Percentiles rank a stretch among this genome's conserved stretches.
phyloP scores from a whole-genome alignment of 768 basidiomycete species.

The Kwoniella newhampshirensis region DNA sequence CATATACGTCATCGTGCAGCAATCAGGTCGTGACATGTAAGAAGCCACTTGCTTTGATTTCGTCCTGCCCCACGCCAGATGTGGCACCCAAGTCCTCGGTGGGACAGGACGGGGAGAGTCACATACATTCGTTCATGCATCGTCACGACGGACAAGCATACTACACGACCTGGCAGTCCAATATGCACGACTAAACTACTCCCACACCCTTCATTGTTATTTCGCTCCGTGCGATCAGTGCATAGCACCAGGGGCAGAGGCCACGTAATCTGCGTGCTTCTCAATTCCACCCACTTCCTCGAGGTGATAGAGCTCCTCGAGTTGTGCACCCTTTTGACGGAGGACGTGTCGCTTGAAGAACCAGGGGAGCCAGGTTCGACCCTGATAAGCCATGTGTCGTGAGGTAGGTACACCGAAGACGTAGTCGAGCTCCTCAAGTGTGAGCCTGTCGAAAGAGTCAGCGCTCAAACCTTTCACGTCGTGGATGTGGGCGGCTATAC shows the following conservation, averaged over 20 bases:
- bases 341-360: constrained; percentile 39
- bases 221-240: neutral
- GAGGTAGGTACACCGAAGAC: constrained; percentile 40
- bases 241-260: neutral
- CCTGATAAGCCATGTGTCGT: constrained; percentile 35
- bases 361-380: constrained; percentile 33
- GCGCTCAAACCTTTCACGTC: neutral
- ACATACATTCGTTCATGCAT: too few relatives aligned
- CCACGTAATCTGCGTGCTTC: constrained; percentile 3
- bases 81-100: too few relatives aligned
- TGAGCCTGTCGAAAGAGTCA: constrained; percentile 6
- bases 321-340: constrained; percentile 7
- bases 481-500: neutral
- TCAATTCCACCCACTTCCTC: constrained; percentile 4
- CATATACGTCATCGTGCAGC: too few relatives aligned
- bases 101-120: too few relatives aligned
- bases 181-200: too few relatives aligned
- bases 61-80: too few relatives aligned
- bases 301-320: constrained; percentile 8
- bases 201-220: too few relatives aligned
- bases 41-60: too few relatives aligned
- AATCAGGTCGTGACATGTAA: too few relatives aligned
- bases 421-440: constrained; percentile 47
- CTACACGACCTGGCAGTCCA: too few relatives aligned
- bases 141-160: too few relatives aligned